phyloP scores from a whole-genome alignment of 23 red algal genomes.

The Gracilaria caudata region DNA sequence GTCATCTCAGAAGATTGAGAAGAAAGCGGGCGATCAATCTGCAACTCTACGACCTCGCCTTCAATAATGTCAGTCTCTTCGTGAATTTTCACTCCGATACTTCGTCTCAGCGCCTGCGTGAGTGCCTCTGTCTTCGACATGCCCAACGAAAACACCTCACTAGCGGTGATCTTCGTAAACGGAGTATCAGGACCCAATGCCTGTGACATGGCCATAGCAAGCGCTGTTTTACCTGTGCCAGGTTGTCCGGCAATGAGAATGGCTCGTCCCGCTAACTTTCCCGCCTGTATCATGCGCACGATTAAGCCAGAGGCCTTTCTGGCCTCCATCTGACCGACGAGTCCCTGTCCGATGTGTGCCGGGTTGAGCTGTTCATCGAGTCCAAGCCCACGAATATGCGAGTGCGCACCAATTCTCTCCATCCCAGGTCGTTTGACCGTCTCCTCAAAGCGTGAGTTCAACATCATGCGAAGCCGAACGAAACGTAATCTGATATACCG shows the following conservation, averaged over 20 bases:
- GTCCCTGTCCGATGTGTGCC: slow-evolving; percentile 64
- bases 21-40: slow-evolving; percentile 87
- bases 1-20: slow-evolving; percentile 40
- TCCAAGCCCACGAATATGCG: slow-evolving; percentile 94
- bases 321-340: slow-evolving; percentile 91
- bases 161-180: slow-evolving; percentile 95
- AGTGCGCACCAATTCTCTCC: slow-evolving; percentile 97
- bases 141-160: slow-evolving; percentile 96
- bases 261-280: slow-evolving; percentile 86
- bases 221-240: slow-evolving; percentile 95
- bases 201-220: slow-evolving; percentile 99
- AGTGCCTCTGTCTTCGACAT: slow-evolving; percentile 99
- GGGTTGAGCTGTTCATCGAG: slow-evolving; percentile 76
- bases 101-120: slow-evolving; percentile 85
- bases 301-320: slow-evolving; percentile 92
- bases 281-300: slow-evolving; percentile 84
- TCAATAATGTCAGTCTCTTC: slow-evolving; percentile 99
- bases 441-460: slow-evolving; percentile 65
- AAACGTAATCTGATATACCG: background rate
- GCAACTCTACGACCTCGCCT: slow-evolving; percentile 97
- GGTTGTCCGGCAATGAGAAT: slow-evolving; percentile 95
- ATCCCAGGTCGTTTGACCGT: slow-evolving; percentile 51
- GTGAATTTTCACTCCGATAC: slow-evolving; percentile 91
- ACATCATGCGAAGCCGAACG: background rate
- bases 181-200: slow-evolving; percentile 89